These are phyloP conservation scores for Mycena haematopus DNA, from an alignment of 768 basidiomycete species.

Conservation along the genomic window DNA sequence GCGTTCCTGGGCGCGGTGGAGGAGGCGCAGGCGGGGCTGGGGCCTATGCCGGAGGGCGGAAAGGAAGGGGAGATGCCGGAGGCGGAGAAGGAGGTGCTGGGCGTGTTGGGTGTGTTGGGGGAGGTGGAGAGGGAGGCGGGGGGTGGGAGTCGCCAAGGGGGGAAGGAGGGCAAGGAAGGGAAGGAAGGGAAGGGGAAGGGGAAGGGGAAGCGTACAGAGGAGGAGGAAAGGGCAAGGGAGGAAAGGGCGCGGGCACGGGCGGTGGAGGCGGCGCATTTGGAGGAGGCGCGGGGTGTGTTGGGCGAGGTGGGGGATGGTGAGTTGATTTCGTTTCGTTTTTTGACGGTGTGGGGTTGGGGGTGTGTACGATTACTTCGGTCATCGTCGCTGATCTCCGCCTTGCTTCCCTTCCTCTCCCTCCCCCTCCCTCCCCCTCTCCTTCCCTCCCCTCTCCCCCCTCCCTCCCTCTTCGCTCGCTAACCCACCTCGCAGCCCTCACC, in stretches of 20 bases:
- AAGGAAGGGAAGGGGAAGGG: background rate
- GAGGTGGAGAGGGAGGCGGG: slow-evolving; percentile 32
- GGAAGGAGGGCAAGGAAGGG: too few relatives aligned
- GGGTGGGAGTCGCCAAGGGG: too few relatives aligned
- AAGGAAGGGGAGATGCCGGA: slow-evolving; percentile 31
- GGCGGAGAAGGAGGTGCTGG: slow-evolving; percentile 43
- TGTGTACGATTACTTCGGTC: too few relatives aligned
- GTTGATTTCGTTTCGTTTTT: slow-evolving; percentile 34
- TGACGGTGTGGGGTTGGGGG: background rate
- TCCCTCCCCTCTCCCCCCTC: background rate
- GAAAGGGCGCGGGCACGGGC: slow-evolving; percentile 42
- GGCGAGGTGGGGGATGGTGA: slow-evolving; percentile 63
- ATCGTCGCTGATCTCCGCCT: too few relatives aligned
- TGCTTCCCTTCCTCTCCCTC: too few relatives aligned
- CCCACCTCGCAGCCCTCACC: slow-evolving; percentile 58
- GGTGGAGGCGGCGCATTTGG: slow-evolving; percentile 53
- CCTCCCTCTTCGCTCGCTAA: background rate
- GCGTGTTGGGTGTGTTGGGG: slow-evolving; percentile 53
- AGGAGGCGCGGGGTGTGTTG: slow-evolving; percentile 60
- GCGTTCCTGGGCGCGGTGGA: slow-evolving; percentile 73
- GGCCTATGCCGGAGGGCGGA: slow-evolving; percentile 43
- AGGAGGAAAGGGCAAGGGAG: slow-evolving; percentile 46
- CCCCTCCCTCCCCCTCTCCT: background rate
- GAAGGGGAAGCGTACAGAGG: slow-evolving; percentile 49
- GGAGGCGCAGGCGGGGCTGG: slow-evolving; percentile 62